Conservation (phyloP, 1,284 basidiomycete genomes). For the Omphalotus olearius region DNA sequence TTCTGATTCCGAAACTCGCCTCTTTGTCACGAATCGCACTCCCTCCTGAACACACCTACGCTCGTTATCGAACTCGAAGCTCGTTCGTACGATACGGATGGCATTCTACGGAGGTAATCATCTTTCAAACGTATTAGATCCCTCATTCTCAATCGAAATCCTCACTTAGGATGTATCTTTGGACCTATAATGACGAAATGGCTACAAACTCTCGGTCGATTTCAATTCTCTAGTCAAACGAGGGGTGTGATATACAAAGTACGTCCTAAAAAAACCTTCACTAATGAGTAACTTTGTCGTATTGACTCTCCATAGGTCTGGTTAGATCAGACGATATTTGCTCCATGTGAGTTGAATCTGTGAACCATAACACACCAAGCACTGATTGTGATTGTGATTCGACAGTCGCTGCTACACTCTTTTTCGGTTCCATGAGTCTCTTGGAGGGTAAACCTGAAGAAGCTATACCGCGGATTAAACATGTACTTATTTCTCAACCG, state of each 20-base stretch:
- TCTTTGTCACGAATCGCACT: too few species aligned
- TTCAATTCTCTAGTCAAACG: conserved; percentile 56
- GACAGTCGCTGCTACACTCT: conserved; percentile 61
- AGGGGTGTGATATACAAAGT: conserved; percentile 59
- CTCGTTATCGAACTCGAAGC: conserved; percentile 24
- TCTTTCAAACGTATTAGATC: conserved; percentile 1
- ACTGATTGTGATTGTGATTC: too few species aligned
- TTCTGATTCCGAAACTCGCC: too few species aligned
- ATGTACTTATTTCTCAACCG: conserved; percentile 36
- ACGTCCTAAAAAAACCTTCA: conserved; percentile 17
- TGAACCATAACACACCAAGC: neutral
- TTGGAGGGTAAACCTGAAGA: conserved; percentile 66
- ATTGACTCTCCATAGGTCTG: conserved; percentile 46
- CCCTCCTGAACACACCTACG: neutral
- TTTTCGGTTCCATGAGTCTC: conserved; percentile 72
- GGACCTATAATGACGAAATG: conserved; percentile 70
- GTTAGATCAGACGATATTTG: conserved; percentile 69
- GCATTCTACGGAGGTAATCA: conserved; percentile 72
- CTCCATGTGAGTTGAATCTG: conserved; percentile 45
- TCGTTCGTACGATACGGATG: conserved; percentile 66
- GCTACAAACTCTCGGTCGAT: conserved; percentile 60
- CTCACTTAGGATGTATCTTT: conserved; percentile 52
- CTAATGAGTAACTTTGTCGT: conserved; percentile 6
- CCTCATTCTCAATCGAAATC: neutral
- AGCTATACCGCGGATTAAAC: conserved; percentile 49